Base-by-base conservation (phyloP, 352 stramenopile genomes). In the Pythium guiyangense region DNA sequence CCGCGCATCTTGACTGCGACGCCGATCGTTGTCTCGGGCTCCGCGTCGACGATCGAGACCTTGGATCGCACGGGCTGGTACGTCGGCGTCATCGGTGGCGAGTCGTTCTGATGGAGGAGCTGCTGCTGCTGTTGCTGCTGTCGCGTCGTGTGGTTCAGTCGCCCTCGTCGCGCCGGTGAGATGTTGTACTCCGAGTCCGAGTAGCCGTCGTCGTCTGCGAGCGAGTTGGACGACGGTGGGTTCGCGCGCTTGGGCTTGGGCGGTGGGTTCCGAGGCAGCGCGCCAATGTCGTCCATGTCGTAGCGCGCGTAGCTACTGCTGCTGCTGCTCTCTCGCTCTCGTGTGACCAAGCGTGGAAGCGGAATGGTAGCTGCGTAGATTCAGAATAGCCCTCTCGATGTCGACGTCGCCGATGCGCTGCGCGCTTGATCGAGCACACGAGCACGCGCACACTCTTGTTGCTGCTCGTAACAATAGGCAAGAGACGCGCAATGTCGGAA, bases 1-100 rank as follows among this genome's bases (percentile, higher is more conserved):
- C 88, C 88, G 68, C 90, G 95, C 88, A 94, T 91, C 69, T 91
- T 92, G 27, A 94, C 84, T 0, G 79, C 80, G 10, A 68, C 77
- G 20, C 84, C 84, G 60, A 94, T 94, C 35, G 82, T 92, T 2
- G 84, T 94, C 59, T 94, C 84, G 3, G 84, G 69, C 46, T 93
- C 84, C 1, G 77, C 75, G 45, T 93, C 84, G 14, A 93, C 67
- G 43, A 89, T 90, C 8, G 84, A 74, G 22, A 89, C 66, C 26
- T 88, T 89, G 15, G 67, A 64, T 10, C 78, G 75, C 4, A 64
- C 56, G 6, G 67, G 69, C 4, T 69, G 66, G 51, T 88, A 89
- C 17, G 67, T 84, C 18, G 84, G 84, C 27, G 84, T 89, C 54
- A 76, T 66, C 2, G 80, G 80, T 42, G 80, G 77, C 0, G 80